Base-by-base conservation (phyloP, 352 stramenopile species). In the Phytophthora litchii region DNA sequence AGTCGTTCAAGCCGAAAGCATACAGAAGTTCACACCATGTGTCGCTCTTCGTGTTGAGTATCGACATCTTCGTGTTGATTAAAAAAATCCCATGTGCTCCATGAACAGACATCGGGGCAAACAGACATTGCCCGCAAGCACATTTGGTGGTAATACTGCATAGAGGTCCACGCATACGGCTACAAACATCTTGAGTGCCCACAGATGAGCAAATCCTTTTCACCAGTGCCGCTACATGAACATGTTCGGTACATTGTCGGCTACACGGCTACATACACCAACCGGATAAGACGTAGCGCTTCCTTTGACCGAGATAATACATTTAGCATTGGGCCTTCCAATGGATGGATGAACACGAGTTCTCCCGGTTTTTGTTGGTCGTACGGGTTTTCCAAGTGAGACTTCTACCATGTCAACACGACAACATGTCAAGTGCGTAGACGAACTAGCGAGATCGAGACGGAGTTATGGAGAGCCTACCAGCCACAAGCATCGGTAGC, bases 1-100 rank as follows among this genome's bases (percentile, higher is more conserved):
- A 44, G 35, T 19, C 19, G n/a, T 27, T 55, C 50, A 58, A 35
- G 20, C 21, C 14, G 16, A 23, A 35, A 55, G 20, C 34, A 50
- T 49, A 58, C 37, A 58, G 12, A 58, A 43, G 25, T 40, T 58
- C 29, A 41, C 38, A 27, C 48, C 35, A 46, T 31, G n/a, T 46
- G 47, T 35, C 44, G 16, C 23, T 13, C 4, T 23, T 14, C 23
- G 5, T n/a, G n/a, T n/a, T n/a, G n/a, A n/a, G n/a, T n/a, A n/a
- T n/a, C 21, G 5, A 58, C 38, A 48, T 58, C 19, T 50, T 58
- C 12, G 38, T 58, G 10, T 50, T 49, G 38, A 49, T 41, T 44
- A 35, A 38, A 58, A 21, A 29, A 43, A 29, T 27, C 20, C 23
- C 46, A 55, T 4, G 47, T 37, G 34, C 32, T 44, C 46, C 32